Evolutionary conservation across 371 early-diverging fungal genomes (phyloP).

Genomic region (Catenaria anguillulae): DNA sequence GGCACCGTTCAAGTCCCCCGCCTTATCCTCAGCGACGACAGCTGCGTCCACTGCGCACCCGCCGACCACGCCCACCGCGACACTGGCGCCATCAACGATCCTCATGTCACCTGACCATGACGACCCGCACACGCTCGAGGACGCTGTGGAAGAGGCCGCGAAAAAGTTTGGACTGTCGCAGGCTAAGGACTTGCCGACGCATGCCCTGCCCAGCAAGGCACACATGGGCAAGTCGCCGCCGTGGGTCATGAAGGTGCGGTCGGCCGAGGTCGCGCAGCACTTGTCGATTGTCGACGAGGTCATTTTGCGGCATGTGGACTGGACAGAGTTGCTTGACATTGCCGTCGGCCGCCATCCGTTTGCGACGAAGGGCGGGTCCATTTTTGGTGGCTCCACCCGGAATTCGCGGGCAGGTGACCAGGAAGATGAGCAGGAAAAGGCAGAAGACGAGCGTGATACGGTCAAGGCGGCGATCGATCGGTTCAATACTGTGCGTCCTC

Average conservation of each 20-base stretch:
- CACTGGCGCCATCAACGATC: background rate
- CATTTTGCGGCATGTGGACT: slow-evolving; percentile 30
- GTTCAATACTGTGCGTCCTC: slow-evolving; percentile 35
- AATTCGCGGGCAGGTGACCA: background rate
- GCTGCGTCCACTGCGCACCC: too few relatives aligned
- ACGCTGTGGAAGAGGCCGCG: background rate
- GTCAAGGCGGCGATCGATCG: slow-evolving; percentile 45
- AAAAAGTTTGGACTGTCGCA: slow-evolving; percentile 52
- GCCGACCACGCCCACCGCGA: too few relatives aligned
- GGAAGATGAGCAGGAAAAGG: slow-evolving; percentile 9
- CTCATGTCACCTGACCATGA: background rate
- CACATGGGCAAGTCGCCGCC: background rate
- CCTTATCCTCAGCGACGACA: too few relatives aligned
- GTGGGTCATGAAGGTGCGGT: slow-evolving; percentile 31
- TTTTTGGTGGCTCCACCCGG: background rate
- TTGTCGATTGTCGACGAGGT: slow-evolving; percentile 43
- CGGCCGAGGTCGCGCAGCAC: slow-evolving; percentile 42
- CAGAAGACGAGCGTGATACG: slow-evolving; percentile 8
- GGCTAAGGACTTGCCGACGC: slow-evolving; percentile 62
- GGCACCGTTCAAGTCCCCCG: too few relatives aligned
- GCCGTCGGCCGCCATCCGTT: background rate
- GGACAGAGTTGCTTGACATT: slow-evolving; percentile 47
- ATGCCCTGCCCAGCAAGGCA: slow-evolving; percentile 30
- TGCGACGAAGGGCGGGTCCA: background rate
- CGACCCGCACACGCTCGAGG: background rate